Base-by-base conservation (phyloP, 441 rosid species). In the Pelargonium fulgidum region DNA sequence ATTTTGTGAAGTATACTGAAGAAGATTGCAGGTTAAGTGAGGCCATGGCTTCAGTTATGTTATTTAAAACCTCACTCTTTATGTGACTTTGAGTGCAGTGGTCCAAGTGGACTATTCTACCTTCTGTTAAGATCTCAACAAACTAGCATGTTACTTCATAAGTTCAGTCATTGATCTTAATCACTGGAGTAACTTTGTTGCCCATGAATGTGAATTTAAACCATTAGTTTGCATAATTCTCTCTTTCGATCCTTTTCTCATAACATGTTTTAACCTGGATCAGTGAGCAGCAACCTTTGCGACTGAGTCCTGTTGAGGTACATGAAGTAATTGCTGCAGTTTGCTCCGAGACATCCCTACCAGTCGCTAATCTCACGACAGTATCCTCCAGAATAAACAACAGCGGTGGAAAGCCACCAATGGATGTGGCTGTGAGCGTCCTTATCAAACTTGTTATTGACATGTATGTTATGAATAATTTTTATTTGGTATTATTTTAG, bases 211-310 rank as follows among this genome's bases (percentile, higher is more conserved):
- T 22, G n/a, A 39, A 58, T 36, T 36, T 33, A 17, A n/a, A 36
- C 62, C 22, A 29, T 62, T 75, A 17, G 62, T 66, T 67, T 63
- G 67, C 39, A 14, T 11, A 33, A 6, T 29, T 54, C 36, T 67
- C 56, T 69, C 52, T 45, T 67, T n/a, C 59, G 4, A 16, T 13
- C 58, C 3, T 1, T 16, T 12, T 83, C 59, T 73, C 65, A 71
- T 64, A 4, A 62, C 72, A 70, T 81, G 45, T 66, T 64, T 78
- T 68, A 65, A 56, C 83, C 61, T 81, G 73, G 48, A 69, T 76
- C 88, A 94, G 99, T 85, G 97, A 88, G 82, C 99, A 94, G 76
- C 98, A 94, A 81, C 97, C 98, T 62, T 75, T 94, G 81, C 86
- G 89, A 62, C 76, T 94, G 70, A 90, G 86, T 76, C 80, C 89